Conservation (phyloP, 108 stramenopile species). For the Fragilaria crotonensis region DNA sequence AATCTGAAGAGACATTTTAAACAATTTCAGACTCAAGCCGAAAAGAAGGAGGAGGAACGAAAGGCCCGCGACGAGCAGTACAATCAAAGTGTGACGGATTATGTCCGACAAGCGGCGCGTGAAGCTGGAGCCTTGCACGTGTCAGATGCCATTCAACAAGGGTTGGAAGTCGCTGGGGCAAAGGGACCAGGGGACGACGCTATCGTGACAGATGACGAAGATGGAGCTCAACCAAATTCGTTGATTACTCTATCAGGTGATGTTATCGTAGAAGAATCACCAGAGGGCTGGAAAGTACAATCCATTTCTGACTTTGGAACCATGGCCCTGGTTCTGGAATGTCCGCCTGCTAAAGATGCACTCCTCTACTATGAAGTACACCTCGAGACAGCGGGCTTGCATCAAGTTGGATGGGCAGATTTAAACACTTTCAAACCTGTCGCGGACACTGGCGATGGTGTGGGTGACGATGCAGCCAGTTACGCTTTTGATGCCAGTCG, state of each 20-base stretch:
- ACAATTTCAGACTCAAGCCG: conserved; percentile 26
- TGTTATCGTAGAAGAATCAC: conserved; percentile 30
- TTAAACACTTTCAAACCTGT: conserved; percentile 51
- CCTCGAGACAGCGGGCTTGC: conserved; percentile 60
- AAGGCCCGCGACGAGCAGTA: conserved; percentile 37
- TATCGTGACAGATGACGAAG: background rate
- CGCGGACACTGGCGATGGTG: conserved; percentile 75
- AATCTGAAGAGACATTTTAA: conserved; percentile 47
- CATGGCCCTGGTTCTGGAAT: conserved; percentile 47
- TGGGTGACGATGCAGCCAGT: conserved; percentile 66
- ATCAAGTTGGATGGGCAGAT: conserved; percentile 78
- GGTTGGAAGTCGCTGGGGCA: conserved; percentile 22
- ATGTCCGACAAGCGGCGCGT: conserved; percentile 41
- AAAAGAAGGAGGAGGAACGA: conserved; percentile 34
- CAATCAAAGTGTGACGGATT: conserved; percentile 42
- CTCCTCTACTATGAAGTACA: conserved; percentile 65
- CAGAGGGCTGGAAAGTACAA: conserved; percentile 40
- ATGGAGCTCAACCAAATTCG: conserved; percentile 19
- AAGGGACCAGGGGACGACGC: conserved; percentile 3
- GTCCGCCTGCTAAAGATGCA: background rate
- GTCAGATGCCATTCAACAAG: conserved; percentile 53
- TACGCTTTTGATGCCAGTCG: conserved; percentile 78
- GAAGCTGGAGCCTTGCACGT: conserved; percentile 16
- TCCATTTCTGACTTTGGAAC: conserved; percentile 82
- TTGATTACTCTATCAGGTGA: conserved; percentile 68